These are phyloP conservation scores for Eimeria zaria DNA, from an alignment of 169 alveolate species.

Conservation along the genomic window DNA sequence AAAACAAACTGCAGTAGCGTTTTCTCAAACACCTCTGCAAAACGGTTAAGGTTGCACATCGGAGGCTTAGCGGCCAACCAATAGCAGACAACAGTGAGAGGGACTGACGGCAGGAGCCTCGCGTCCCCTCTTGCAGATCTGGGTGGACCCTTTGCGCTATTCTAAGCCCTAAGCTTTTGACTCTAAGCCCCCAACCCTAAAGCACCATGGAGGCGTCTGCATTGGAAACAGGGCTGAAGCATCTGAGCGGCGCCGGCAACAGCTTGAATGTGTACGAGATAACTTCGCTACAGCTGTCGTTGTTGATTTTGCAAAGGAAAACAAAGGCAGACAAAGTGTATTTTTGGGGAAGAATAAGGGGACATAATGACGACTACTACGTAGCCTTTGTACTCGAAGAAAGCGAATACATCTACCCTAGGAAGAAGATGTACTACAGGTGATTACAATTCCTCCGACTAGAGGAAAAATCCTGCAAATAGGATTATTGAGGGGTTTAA, in stretches of 20 bases:
- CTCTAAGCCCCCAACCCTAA: neutral
- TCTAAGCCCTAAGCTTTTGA: neutral
- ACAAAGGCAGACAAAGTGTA: constrained; percentile 15
- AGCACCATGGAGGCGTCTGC: constrained; percentile 69
- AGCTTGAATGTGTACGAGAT: constrained; percentile 66
- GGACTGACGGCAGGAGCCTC: neutral
- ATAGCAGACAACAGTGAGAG: neutral
- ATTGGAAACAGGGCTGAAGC: constrained; percentile 56
- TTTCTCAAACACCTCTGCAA: neutral
- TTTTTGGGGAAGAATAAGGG: constrained; percentile 75
- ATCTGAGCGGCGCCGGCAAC: constrained; percentile 40
- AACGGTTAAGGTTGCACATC: neutral
- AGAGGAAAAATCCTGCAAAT: neutral
- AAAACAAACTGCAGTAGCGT: neutral
- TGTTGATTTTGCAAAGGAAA: constrained; percentile 25
- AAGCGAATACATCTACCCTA: constrained; percentile 59
- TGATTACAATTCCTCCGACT: neutral
- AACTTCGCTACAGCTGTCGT: constrained; percentile 43
- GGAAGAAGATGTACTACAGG: constrained; percentile 76
- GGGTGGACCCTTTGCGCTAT: neutral
- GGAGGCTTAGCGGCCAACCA: neutral
- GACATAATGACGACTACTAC: constrained; percentile 70
- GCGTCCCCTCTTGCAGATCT: neutral
- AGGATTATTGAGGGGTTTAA: neutral
- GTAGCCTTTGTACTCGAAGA: constrained; percentile 52